Percentiles rank a stretch among this genome's conserved stretches.
Conservation (phyloP, 1,284 basidiomycete genomes). For the Tilletia horrida region DNA sequence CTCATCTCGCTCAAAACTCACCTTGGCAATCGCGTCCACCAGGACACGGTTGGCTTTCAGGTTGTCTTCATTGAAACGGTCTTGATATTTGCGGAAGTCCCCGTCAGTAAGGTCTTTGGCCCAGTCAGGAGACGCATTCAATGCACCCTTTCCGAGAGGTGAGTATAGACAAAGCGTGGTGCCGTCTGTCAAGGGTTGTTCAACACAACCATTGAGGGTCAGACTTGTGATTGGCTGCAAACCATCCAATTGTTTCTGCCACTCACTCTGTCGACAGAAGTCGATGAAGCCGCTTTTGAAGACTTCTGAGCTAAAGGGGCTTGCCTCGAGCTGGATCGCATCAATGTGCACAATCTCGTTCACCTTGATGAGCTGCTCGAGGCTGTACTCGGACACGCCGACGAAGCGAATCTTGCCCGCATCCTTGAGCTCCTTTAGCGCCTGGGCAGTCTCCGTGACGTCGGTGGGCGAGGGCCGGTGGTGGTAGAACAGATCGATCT, state of each 20-base stretch:
- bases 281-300: conserved; percentile 40
- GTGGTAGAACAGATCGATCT: conserved; percentile 57
- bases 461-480: conserved; percentile 57
- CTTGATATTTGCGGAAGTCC: conserved; percentile 36
- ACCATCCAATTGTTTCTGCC: no score
- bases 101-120: conserved; percentile 31
- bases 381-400: conserved; percentile 60
- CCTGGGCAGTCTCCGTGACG: conserved; percentile 71
- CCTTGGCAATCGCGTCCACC: no score
- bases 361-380: conserved; percentile 31
- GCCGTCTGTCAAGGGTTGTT: no score
- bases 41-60: no score
- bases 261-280: conserved; percentile 28
- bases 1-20: no score
- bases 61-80: no score
- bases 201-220: no score
- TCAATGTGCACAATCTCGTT: conserved; percentile 56
- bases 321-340: conserved; percentile 58
- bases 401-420: conserved; percentile 70
- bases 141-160: conserved; percentile 36
- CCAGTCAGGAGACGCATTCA: conserved; percentile 31
- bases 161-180: conserved; percentile 37
- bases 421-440: conserved; percentile 71
- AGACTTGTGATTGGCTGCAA: no score
- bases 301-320: conserved; percentile 56